Evolutionary conservation across 129 eudicot genomes (phyloP), one percentile per base, ranked within the genome.

Genomic region (Logfia minima): DNA sequence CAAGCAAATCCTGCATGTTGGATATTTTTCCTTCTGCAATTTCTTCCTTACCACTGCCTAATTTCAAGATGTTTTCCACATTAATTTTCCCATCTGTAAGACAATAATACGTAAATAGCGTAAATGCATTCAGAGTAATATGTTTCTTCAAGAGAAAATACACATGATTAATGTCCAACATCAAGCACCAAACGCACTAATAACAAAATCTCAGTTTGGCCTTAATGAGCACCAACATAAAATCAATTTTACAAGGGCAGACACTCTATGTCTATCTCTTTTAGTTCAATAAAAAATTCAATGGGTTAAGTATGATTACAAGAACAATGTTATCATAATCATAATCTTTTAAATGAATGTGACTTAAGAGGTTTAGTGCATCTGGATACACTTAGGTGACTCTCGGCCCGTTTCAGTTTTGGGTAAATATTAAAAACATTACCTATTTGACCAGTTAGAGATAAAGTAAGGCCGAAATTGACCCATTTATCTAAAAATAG

Each of bases 61-160:
- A 75, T 77, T 70, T 81, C 14, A 84, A 68, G 14, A 86, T 86
- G 74, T 86, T 88, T 71, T 86, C 90, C 29, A 86, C 90, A 8
- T 72, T 83, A 60, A 86, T 86, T 83, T 86, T 86, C 34, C 90
- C 88, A 26, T 86, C 90, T 86, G 86, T 71, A 48, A 35, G 32
- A 70, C 32, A 41, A 3, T 66, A 17, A 39, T 8, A 39, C 39
- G 0, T 18, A 4, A 22, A 68, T 68, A 39, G 29, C 3, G 29
- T 23, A 8, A 72, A 31, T 4, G 41, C 13, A 28, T 39, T 31
- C 64, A 72, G 10, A 26, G 71, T 66, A 29, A 66, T 35, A 66
- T 34, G 71, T 66, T 32, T 26, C 28, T 66, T 66, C 13, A 52
- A 32, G 18, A 16, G 17, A 66, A 66, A 66, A 66, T 8, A 34